Evolutionary conservation across 164 flowering plant genomes (phyloP).

Genomic region (Vitis rotundifolia): DNA sequence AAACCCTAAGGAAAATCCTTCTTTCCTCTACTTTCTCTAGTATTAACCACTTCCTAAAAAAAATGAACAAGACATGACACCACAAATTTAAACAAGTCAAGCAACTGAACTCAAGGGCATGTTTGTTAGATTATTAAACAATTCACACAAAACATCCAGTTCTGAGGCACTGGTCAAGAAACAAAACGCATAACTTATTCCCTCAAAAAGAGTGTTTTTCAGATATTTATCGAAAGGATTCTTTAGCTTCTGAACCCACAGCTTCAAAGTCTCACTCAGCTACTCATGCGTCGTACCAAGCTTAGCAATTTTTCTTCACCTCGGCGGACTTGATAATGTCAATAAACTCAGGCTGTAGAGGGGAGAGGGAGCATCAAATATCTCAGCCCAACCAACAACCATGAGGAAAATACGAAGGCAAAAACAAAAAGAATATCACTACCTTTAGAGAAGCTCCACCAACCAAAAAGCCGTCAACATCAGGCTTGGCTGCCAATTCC

Average conservation of each 20-base stretch:
- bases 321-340: conserved; percentile 81
- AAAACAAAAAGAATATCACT: background rate
- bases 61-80: too few species aligned
- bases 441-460: conserved; percentile 96
- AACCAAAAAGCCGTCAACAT: conserved; percentile 89
- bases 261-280: background rate
- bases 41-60: too few species aligned
- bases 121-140: too few species aligned
- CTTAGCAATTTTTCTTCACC: conserved; percentile 51
- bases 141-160: background rate
- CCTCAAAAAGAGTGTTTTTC: background rate
- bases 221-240: background rate
- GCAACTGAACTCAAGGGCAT: background rate
- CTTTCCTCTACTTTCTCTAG: too few species aligned
- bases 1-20: too few species aligned
- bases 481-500: conserved; percentile 72
- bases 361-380: background rate
- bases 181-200: background rate
- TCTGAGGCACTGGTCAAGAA: background rate
- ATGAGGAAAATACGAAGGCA: background rate
- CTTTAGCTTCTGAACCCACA: conserved; percentile 1
- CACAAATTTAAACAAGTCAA: too few species aligned
- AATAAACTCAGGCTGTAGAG: conserved; percentile 70
- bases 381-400: background rate
- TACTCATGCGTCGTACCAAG: background rate